phyloP scores from a whole-genome alignment of 202 grass and related monocot species.

The Dendrocalamus latiflorus region DNA sequence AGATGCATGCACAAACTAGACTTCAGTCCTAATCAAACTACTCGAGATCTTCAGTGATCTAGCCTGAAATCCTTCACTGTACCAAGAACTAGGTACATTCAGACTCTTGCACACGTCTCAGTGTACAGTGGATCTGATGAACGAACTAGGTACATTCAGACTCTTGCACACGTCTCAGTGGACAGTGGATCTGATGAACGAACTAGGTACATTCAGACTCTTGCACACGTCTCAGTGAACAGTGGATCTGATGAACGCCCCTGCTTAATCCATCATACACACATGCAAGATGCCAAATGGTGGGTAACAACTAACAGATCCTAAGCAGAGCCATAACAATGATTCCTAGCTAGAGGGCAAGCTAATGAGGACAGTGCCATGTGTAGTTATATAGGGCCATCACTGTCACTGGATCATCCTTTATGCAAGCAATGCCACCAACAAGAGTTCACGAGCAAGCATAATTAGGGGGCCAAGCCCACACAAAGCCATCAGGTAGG shows the following conservation, averaged over 20 bases:
- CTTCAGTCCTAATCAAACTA: not conserved
- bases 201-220: no score
- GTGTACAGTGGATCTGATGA: no score
- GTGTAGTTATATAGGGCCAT: not conserved
- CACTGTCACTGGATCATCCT: constrained; percentile 15
- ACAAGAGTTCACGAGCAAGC: constrained; percentile 39
- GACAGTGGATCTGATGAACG: no score
- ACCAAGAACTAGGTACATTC: not conserved
- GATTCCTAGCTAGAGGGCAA: not conserved
- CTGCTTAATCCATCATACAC: not conserved
- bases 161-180: not conserved
- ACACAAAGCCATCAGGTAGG: constrained; percentile 8
- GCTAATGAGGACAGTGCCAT: not conserved
- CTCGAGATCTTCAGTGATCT: not conserved
- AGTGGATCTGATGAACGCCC: not conserved
- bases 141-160: no score
- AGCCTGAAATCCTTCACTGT: not conserved
- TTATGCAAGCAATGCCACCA: constrained; percentile 28
- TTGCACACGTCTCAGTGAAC: no score
- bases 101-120: no score
- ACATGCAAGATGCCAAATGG: not conserved
- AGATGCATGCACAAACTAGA: not conserved
- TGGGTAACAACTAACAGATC: not conserved
- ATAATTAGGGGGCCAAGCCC: constrained; percentile 19
- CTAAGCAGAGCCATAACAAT: not conserved